Conservation (phyloP, 345 rosid genomes). For the Streptanthus diversifolius region DNA sequence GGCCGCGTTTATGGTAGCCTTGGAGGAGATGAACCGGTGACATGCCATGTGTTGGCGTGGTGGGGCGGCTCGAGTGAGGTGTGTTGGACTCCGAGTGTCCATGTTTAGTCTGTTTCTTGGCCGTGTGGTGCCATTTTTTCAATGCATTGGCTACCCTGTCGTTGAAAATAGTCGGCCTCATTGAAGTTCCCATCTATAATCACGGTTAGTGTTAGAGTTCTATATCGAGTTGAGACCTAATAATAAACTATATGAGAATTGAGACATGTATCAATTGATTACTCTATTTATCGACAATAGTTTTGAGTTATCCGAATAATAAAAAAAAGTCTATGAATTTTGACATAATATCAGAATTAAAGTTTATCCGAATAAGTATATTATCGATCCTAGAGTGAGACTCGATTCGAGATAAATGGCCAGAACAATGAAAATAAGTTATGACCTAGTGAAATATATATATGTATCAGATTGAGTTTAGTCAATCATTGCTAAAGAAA, state of each 20-base stretch:
- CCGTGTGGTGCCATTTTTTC: constrained; percentile 70
- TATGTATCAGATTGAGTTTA: neutral
- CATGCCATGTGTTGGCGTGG: constrained; percentile 62
- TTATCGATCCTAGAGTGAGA: too few relatives aligned
- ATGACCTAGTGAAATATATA: too few relatives aligned
- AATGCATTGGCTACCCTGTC: constrained; percentile 73
- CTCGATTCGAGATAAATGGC: too few relatives aligned
- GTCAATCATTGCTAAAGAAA: neutral
- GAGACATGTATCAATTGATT: neutral
- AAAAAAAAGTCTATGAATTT: too few relatives aligned
- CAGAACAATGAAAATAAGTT: too few relatives aligned
- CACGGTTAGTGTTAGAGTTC: neutral
- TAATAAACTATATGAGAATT: neutral
- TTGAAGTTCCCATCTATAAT: constrained; percentile 80
- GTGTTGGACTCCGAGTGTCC: constrained; percentile 52
- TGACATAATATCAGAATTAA: neutral
- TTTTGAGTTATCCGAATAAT: too few relatives aligned
- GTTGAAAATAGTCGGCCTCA: constrained; percentile 83
- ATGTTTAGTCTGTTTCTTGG: constrained; percentile 64
- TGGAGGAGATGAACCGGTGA: constrained; percentile 85
- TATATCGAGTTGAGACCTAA: neutral
- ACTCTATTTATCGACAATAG: too few relatives aligned
- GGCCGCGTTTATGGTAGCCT: constrained; percentile 39
- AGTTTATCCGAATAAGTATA: neutral
- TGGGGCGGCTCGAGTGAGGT: constrained; percentile 60